These are phyloP conservation scores for Acephala macrosclerotiorum DNA, from an alignment of 2,329 filamentous ascomycete genomes.

Conservation along the genomic window DNA sequence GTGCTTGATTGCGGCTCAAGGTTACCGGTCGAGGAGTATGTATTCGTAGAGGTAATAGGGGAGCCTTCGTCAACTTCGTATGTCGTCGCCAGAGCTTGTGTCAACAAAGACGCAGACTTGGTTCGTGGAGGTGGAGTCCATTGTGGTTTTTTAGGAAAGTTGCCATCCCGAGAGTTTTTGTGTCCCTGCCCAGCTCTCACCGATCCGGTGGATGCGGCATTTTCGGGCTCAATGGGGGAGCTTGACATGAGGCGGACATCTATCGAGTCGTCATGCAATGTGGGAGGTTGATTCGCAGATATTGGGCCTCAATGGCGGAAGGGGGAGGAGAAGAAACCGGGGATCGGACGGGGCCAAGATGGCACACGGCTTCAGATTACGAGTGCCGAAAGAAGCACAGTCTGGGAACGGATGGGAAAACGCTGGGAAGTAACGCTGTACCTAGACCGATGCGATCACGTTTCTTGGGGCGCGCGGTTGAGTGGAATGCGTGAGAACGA, in stretches of 20 bases:
- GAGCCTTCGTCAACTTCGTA: conserved; percentile 30
- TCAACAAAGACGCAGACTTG: conserved; percentile 41
- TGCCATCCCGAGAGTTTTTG: conserved; percentile 34
- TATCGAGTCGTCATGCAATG: conserved; percentile 43
- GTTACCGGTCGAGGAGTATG: background rate
- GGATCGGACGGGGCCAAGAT: conserved; percentile 9
- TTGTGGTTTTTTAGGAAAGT: conserved; percentile 32
- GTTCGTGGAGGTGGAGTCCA: conserved; percentile 29
- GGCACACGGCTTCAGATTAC: conserved; percentile 16
- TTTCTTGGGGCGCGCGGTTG: conserved; percentile 7
- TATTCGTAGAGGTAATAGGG: background rate
- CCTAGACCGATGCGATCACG: conserved; percentile 14
- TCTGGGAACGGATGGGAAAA: conserved; percentile 1
- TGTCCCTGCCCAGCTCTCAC: conserved; percentile 40
- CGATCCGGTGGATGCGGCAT: conserved; percentile 43
- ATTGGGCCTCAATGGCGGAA: conserved; percentile 37
- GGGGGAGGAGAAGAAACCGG: conserved; percentile 12
- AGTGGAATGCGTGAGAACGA: background rate
- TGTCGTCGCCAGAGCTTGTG: conserved; percentile 39
- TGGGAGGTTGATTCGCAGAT: conserved; percentile 42
- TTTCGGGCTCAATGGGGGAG: conserved; percentile 42
- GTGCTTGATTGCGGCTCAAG: conserved; percentile 5
- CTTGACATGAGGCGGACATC: conserved; percentile 47
- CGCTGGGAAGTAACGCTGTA: conserved; percentile 10
- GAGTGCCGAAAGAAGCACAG: conserved; percentile 6